Conservation (phyloP, 495 filamentous ascomycete species). For the Aspergillus sclerotiicarbonarius region DNA sequence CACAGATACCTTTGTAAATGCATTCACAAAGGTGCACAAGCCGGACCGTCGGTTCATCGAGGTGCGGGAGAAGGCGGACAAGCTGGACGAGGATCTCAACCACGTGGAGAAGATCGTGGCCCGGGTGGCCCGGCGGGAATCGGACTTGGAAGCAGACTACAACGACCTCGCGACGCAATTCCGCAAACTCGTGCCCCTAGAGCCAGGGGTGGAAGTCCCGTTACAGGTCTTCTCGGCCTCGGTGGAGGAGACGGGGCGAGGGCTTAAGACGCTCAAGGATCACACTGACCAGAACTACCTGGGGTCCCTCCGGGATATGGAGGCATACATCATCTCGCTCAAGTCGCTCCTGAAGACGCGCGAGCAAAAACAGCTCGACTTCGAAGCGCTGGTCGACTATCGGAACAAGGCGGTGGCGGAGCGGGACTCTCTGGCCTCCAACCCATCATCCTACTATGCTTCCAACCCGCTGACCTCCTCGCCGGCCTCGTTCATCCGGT, state of each 20-base stretch:
- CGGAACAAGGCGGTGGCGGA: slow-evolving; percentile 87
- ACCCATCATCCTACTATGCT: slow-evolving; percentile 56
- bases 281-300: slow-evolving; percentile 96
- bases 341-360: slow-evolving; percentile 87
- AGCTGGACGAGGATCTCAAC: slow-evolving; percentile 88
- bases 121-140: slow-evolving; percentile 82
- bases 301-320: slow-evolving; percentile 87
- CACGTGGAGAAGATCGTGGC: slow-evolving; percentile 93
- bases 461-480: slow-evolving; percentile 60
- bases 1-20: slow-evolving; percentile 95
- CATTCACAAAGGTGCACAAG: slow-evolving; percentile 94
- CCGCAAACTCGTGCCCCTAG: slow-evolving; percentile 84
- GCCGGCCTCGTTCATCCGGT: slow-evolving; percentile 85
- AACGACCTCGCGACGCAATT: slow-evolving; percentile 89
- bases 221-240: slow-evolving; percentile 81
- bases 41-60: slow-evolving; percentile 93
- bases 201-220: slow-evolving; percentile 78
- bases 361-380: slow-evolving; percentile 97
- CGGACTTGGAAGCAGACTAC: slow-evolving; percentile 85
- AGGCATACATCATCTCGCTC: slow-evolving; percentile 79
- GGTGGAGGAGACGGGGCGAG: slow-evolving; percentile 76
- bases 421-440: slow-evolving; percentile 72
- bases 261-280: slow-evolving; percentile 74
- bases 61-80: slow-evolving; percentile 88
- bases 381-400: slow-evolving; percentile 93